phyloP scores from a whole-genome alignment of 768 basidiomycete genomes.

The Suillus placidus region DNA sequence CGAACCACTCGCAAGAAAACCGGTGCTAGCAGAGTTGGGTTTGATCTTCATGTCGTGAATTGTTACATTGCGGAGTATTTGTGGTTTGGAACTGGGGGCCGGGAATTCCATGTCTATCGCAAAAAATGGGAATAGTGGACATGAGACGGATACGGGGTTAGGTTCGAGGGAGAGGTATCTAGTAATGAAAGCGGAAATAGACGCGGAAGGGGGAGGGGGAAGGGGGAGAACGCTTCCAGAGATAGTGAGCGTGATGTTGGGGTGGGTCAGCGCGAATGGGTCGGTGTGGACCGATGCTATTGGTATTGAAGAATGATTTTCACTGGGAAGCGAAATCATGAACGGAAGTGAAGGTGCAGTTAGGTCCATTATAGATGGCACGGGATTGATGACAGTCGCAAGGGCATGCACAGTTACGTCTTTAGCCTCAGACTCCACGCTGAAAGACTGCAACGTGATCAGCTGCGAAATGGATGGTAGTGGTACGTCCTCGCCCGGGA shows the following conservation, averaged over 20 bases:
- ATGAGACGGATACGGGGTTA: conserved; percentile 61
- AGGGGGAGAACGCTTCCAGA: conserved; percentile 62
- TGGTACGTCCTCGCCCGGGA: conserved; percentile 51
- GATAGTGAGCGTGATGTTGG: conserved; percentile 64
- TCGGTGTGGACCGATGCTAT: conserved; percentile 57
- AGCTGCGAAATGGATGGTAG: conserved; percentile 62
- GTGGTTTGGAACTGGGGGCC: conserved; percentile 61
- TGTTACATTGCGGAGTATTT: conserved; percentile 70
- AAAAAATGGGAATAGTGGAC: conserved; percentile 55
- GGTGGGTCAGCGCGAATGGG: conserved; percentile 64
- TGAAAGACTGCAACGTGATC: conserved; percentile 61
- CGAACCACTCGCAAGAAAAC: conserved; percentile 69
- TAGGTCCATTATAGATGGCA: conserved; percentile 50
- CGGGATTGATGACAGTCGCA: conserved; percentile 62
- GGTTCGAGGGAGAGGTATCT: conserved; percentile 60
- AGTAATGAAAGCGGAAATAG: conserved; percentile 64
- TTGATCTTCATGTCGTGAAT: conserved; percentile 76
- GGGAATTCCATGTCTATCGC: conserved; percentile 60
- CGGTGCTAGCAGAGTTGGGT: conserved; percentile 38
- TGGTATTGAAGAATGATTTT: conserved; percentile 35
- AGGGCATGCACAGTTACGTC: conserved; percentile 49
- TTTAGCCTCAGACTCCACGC: conserved; percentile 38
- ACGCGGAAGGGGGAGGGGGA: conserved; percentile 37
- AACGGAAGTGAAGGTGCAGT: conserved; percentile 65
- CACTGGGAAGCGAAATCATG: conserved; percentile 51